Conservation (phyloP, 768 basidiomycete species). For the Suillus decipiens region DNA sequence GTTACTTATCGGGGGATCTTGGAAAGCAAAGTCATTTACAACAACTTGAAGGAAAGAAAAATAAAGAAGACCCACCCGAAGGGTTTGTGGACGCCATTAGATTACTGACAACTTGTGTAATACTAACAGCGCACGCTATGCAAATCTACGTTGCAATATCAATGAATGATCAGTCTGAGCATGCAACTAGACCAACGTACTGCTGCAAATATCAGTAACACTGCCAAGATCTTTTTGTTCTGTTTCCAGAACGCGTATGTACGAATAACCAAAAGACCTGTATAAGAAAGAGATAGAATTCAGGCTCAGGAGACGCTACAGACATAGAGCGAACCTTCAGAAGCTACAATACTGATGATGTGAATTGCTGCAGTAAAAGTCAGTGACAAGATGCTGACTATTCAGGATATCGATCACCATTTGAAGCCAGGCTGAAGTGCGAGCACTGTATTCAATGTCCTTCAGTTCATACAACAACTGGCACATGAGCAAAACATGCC, state of each 20-base stretch:
- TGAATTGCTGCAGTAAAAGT: not conserved
- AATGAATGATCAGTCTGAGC: not conserved
- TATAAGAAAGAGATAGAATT: not conserved
- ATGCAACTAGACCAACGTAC: not conserved
- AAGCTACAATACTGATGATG: constrained; percentile 6
- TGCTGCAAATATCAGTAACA: constrained; percentile 1
- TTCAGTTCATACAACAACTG: not conserved
- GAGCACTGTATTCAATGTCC: not conserved
- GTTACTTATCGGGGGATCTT: not conserved
- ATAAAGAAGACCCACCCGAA: not conserved
- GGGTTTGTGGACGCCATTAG: not conserved
- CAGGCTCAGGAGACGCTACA: not conserved
- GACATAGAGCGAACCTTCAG: not conserved
- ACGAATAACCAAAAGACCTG: constrained; percentile 1
- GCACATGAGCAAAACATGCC: not conserved
- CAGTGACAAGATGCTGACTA: not conserved
- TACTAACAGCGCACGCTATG: not conserved
- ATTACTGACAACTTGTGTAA: not conserved
- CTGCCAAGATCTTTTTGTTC: constrained; percentile 3
- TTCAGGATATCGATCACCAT: not conserved
- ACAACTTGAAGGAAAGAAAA: not conserved
- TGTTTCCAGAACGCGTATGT: constrained; percentile 8
- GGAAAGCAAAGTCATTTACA: not conserved
- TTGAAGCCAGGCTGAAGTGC: not conserved
- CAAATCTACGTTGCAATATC: not conserved